Percentiles rank a stretch among this genome's conserved stretches.
Evolutionary conservation across 23 red algal genomes (phyloP).

Genomic region (Chondrus crispus): DNA sequence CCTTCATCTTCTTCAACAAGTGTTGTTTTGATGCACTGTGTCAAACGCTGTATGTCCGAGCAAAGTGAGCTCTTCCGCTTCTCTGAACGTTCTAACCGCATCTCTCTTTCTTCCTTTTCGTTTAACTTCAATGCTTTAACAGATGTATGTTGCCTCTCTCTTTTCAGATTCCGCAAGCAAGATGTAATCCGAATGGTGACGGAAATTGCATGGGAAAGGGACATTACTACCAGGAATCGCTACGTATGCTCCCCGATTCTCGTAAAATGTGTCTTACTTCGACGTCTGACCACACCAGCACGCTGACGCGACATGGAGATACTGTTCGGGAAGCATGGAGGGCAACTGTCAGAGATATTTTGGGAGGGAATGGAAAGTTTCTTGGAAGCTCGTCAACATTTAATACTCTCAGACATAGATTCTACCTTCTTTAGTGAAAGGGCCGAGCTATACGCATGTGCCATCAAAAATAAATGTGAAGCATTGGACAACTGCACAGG

Average conservation of each 20-base stretch:
- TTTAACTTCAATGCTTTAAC: background rate
- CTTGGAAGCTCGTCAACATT: background rate
- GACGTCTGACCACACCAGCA: constrained; percentile 1
- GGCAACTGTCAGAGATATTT: constrained; percentile 10
- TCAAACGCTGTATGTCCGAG: too few species aligned
- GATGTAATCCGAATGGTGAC: background rate
- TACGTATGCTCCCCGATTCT: background rate
- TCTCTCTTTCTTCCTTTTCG: background rate
- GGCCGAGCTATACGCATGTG: background rate
- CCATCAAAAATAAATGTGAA: background rate
- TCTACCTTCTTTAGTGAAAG: constrained; percentile 9
- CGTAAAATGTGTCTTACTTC: background rate
- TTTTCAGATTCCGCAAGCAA: background rate
- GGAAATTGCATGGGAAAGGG: background rate
- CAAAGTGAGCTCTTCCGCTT: background rate
- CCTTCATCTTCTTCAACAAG: too few species aligned
- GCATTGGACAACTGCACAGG: background rate
- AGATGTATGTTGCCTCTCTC: background rate
- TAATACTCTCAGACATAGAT: background rate
- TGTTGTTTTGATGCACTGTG: too few species aligned
- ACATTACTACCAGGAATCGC: background rate
- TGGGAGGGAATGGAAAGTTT: background rate
- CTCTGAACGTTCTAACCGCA: background rate
- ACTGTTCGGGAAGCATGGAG: background rate
- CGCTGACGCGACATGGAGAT: constrained; percentile 18